These are phyloP conservation scores for Pochonia chlamydosporia DNA, from an alignment of 2,329 filamentous ascomycete genomes.

Conservation along the genomic window DNA sequence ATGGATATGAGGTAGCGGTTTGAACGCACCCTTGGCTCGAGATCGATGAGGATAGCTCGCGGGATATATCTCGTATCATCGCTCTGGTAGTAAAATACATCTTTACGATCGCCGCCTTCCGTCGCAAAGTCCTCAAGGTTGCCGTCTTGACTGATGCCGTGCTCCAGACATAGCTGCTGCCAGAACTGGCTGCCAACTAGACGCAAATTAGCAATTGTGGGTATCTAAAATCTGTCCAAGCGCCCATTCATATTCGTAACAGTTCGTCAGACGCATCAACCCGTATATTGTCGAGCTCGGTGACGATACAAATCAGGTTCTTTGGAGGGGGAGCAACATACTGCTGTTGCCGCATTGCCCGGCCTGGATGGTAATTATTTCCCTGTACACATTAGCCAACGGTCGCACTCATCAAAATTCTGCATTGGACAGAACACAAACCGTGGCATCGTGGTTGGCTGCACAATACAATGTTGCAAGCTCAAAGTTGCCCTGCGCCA, in stretches of 20 bases:
- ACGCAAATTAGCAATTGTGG: constrained; percentile 51
- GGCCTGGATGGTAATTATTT: constrained; percentile 98
- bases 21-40: constrained; percentile 77
- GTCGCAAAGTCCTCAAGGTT: constrained; percentile 97
- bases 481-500: neutral
- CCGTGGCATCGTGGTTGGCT: constrained; percentile 20
- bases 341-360: constrained; percentile 99
- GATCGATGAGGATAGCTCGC: constrained; percentile 86
- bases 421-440: constrained; percentile 14
- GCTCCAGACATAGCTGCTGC: constrained; percentile 97
- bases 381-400: constrained; percentile 47
- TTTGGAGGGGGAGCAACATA: constrained; percentile 43
- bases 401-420: constrained; percentile 6
- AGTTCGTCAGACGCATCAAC: no score
- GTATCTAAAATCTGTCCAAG: no score
- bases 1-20: no score
- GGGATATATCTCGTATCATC: constrained; percentile 99
- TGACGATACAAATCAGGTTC: constrained; percentile 14
- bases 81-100: constrained; percentile 99
- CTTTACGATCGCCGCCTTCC: constrained; percentile 94
- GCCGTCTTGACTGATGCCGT: constrained; percentile 95
- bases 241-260: no score
- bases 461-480: constrained; percentile 2
- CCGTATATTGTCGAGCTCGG: no score
- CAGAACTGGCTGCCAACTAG: constrained; percentile 95